Conservation (phyloP, 2,329 filamentous ascomycete species). For the Venturia aucupariae region DNA sequence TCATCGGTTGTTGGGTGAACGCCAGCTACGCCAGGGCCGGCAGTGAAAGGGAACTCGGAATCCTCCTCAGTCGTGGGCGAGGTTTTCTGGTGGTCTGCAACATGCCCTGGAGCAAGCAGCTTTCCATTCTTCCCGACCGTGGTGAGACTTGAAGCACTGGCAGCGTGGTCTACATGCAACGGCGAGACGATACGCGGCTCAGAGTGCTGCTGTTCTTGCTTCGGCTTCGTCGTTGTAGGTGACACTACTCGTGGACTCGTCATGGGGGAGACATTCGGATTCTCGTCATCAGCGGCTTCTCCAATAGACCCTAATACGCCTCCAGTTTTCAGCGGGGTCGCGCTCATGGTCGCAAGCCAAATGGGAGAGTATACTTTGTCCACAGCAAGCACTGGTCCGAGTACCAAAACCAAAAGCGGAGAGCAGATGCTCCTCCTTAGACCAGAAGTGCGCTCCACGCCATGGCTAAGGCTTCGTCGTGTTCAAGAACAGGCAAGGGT, state of each 20-base stretch:
- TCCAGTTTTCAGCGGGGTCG: not conserved
- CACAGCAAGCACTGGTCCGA: not conserved
- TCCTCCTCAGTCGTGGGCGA: not conserved
- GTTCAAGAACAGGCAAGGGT: not conserved
- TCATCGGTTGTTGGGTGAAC: slow-evolving; percentile 19
- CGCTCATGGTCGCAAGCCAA: not conserved
- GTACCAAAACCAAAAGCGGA: not conserved
- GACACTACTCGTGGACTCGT: slow-evolving; percentile 19
- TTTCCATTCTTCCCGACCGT: not conserved
- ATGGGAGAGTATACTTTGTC: not conserved
- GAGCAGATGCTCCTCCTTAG: not conserved
- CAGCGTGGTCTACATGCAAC: slow-evolving; percentile 21
- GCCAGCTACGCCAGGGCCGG: slow-evolving; percentile 18
- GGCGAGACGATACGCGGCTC: slow-evolving; percentile 19
- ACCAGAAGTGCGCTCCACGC: not conserved
- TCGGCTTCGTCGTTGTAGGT: slow-evolving; percentile 18
- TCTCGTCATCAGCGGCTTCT: slow-evolving; percentile 6
- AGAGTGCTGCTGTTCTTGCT: not conserved
- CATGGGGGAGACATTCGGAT: slow-evolving; percentile 29
- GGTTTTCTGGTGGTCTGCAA: not conserved
- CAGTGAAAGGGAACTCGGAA: slow-evolving; percentile 29
- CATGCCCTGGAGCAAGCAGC: not conserved
- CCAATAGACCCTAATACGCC: not conserved
- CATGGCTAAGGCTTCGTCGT: not conserved
- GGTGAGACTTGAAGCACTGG: slow-evolving; percentile 15